Evolutionary conservation across 805 yeast genomes (phyloP).

Genomic region (Yamadazyma sp.): DNA sequence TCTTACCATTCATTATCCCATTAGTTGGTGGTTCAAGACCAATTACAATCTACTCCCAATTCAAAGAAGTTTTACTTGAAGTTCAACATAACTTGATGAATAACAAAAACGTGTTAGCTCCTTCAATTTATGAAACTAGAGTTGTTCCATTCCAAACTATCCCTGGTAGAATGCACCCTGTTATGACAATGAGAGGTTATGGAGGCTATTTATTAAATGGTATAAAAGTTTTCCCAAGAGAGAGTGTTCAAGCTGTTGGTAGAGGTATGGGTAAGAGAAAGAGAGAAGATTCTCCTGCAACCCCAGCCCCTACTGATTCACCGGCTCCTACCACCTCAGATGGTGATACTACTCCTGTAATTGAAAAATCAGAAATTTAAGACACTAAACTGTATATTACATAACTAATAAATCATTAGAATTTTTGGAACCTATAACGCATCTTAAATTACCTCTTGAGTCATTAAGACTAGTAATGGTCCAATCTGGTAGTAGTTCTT

Average conservation of each 20-base stretch:
- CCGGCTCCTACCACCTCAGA: too few relatives aligned
- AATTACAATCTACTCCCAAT: conserved; percentile 75
- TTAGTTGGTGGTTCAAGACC: conserved; percentile 84
- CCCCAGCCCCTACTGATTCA: too few relatives aligned
- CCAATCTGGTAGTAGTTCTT: conserved; percentile 42
- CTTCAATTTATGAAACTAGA: conserved; percentile 76
- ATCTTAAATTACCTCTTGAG: conserved; percentile 49
- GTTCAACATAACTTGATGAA: conserved; percentile 63
- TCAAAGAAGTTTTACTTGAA: conserved; percentile 74
- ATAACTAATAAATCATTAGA: neutral
- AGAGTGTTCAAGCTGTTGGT: conserved; percentile 62
- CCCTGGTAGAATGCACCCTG: conserved; percentile 91
- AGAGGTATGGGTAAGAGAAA: conserved; percentile 51
- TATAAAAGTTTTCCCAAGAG: conserved; percentile 71
- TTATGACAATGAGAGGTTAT: conserved; percentile 89
- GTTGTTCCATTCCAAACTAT: conserved; percentile 89
- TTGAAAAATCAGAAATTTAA: neutral
- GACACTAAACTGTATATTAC: conserved; percentile 1
- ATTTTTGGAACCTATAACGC: conserved; percentile 60
- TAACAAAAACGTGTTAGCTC: conserved; percentile 75
- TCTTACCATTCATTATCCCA: conserved; percentile 61
- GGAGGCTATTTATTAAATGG: conserved; percentile 88
- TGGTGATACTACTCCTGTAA: too few relatives aligned
- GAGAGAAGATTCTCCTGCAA: conserved; percentile 19
- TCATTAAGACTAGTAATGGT: conserved; percentile 47